These are phyloP conservation scores for Cnidoscolus chayamansa DNA, from an alignment of 441 rosid species.

Conservation along the genomic window DNA sequence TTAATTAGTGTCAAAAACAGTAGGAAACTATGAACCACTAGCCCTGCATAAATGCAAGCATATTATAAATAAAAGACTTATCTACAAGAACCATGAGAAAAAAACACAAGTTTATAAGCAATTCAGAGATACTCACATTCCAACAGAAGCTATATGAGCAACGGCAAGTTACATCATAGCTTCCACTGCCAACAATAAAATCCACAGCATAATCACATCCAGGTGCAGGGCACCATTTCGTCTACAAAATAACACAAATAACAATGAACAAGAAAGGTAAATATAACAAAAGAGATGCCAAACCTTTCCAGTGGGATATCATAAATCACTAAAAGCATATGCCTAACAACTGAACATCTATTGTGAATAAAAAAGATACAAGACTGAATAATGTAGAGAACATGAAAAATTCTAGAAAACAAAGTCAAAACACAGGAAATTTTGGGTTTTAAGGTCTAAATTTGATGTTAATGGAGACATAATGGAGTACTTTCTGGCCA, in stretches of 20 bases:
- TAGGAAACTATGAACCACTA: background rate
- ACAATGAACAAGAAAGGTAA: conserved; percentile 8
- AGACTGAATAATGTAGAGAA: background rate
- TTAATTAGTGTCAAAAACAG: background rate
- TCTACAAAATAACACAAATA: conserved; percentile 42
- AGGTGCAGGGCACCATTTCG: conserved; percentile 99
- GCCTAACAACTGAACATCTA: background rate
- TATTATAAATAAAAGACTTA: background rate
- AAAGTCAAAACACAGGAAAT: background rate
- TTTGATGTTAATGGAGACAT: too few species aligned
- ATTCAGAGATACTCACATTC: conserved; percentile 57
- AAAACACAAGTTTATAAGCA: background rate
- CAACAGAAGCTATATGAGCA: conserved; percentile 88
- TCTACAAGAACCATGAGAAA: background rate
- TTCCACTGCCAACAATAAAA: conserved; percentile 72
- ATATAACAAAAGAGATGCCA: conserved; percentile 7
- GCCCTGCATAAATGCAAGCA: background rate
- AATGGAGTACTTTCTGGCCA: too few species aligned
- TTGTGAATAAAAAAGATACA: background rate
- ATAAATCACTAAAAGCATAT: background rate
- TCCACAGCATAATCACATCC: conserved; percentile 88
- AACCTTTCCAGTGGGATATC: background rate
- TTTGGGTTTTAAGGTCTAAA: too few species aligned
- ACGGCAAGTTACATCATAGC: conserved; percentile 65
- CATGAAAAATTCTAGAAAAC: background rate